These are phyloP conservation scores for Taphrina pruni DNA, from an alignment of 1,139 yeast species.

Conservation along the genomic window DNA sequence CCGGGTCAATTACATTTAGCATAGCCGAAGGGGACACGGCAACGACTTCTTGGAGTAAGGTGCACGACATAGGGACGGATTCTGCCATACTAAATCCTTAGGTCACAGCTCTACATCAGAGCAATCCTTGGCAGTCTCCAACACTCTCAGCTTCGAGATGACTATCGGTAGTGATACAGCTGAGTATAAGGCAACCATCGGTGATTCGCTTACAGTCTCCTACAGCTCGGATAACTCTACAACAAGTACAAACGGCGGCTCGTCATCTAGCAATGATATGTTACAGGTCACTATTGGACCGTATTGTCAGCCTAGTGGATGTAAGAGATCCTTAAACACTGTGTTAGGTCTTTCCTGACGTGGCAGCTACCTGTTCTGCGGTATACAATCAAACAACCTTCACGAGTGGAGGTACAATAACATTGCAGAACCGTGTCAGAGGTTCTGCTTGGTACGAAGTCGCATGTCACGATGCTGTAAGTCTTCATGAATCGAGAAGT, in stretches of 20 bases:
- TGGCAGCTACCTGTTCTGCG: conserved; percentile 2
- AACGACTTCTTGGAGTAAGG: neutral
- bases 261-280: neutral
- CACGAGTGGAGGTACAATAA: conserved; percentile 5
- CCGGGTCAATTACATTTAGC: neutral
- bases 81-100: neutral
- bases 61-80: neutral
- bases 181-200: neutral
- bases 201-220: neutral
- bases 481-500: neutral
- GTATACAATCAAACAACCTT: neutral
- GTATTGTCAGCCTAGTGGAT: conserved; percentile 1
- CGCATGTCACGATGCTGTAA: conserved; percentile 13
- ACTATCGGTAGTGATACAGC: neutral
- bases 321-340: neutral
- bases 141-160: conserved; percentile 1
- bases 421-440: neutral
- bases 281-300: neutral
- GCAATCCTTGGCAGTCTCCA: neutral
- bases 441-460: conserved; percentile 9
- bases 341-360: neutral
- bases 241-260: neutral
- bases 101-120: neutral
- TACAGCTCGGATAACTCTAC: neutral
- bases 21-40: neutral